A percentile compares a stretch with the other conserved stretches of the same genome.
Conservation (phyloP, 192 early-diverging fungal species). For the Piromyces sp. region DNA sequence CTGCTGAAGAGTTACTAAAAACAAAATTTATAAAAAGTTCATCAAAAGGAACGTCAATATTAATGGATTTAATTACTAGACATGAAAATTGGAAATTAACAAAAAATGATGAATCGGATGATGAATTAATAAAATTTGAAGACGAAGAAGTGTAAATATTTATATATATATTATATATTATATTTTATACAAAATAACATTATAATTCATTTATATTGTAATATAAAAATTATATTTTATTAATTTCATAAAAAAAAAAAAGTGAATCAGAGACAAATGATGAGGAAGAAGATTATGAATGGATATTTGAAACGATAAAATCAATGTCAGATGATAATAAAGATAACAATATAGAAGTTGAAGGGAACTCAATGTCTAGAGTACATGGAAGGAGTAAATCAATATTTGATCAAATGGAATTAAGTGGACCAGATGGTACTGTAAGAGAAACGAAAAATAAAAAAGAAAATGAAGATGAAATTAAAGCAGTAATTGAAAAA, state of each 20-base stretch:
- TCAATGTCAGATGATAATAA: not conserved
- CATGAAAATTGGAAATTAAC: conserved; percentile 33
- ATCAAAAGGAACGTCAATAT: conserved; percentile 23
- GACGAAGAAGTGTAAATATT: not conserved
- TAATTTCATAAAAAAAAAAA: not conserved
- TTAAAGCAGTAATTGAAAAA: not conserved
- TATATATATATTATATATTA: too few relatives aligned
- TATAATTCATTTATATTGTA: too few relatives aligned
- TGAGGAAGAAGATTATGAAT: not conserved
- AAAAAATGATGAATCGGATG: not conserved
- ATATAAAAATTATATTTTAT: too few relatives aligned
- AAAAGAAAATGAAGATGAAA: not conserved
- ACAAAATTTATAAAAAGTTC: conserved; percentile 51
- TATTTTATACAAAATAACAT: too few relatives aligned
- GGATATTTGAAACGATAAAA: not conserved
- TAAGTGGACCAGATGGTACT: not conserved
- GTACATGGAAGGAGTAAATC: not conserved
- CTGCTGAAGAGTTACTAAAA: conserved; percentile 71
- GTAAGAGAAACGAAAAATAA: not conserved
- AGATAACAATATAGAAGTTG: not conserved
- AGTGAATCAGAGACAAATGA: not conserved
- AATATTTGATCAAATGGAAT: not conserved
- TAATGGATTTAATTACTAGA: conserved; percentile 45
- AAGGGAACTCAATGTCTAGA: not conserved
- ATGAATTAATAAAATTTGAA: not conserved